Conservation (phyloP, 2,329 filamentous ascomycete genomes). For the Colletotrichum graminicola region DNA sequence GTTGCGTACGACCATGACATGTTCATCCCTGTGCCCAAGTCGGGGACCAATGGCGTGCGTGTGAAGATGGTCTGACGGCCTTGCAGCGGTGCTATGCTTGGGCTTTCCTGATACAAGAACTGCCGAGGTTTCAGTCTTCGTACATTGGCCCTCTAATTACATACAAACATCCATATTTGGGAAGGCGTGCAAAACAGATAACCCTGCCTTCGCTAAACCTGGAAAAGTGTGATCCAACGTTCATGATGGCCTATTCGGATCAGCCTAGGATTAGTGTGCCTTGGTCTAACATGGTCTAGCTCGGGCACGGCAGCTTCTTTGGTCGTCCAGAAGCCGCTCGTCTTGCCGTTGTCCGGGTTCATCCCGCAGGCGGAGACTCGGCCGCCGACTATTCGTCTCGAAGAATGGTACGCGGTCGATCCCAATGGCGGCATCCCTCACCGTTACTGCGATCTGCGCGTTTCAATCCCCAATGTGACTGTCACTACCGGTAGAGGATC, state of each 20-base stretch:
- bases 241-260: neutral
- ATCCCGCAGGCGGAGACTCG: neutral
- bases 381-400: neutral
- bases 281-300: neutral
- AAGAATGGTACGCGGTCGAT: constrained; percentile 23
- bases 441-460: constrained; percentile 22
- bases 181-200: neutral
- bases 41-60: constrained; percentile 33
- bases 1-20: constrained; percentile 48
- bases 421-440: constrained; percentile 24
- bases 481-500: constrained; percentile 1
- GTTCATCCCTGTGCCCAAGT: constrained; percentile 44
- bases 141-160: constrained; percentile 4
- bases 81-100: too few species aligned
- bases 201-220: neutral
- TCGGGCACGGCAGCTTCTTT: neutral
- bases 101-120: neutral
- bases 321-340: neutral
- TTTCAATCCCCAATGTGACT: constrained; percentile 34
- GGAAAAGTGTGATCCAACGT: neutral
- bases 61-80: constrained; percentile 19
- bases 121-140: neutral
- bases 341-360: constrained; percentile 10
- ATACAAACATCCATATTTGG: neutral
- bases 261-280: neutral